Conservation (phyloP, 305 asterid genomes). For the Fraxinus sp. region DNA sequence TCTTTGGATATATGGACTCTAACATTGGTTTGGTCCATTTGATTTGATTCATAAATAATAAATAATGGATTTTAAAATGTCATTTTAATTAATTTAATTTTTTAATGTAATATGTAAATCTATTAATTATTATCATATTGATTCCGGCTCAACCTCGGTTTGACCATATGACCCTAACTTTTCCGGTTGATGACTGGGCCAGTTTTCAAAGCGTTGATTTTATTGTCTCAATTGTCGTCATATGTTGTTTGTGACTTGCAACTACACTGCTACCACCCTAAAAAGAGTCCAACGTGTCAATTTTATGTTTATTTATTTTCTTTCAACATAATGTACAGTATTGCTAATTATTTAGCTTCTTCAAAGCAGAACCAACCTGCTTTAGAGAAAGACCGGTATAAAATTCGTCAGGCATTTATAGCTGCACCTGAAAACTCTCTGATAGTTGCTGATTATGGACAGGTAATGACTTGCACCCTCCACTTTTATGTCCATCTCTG, state of each 20-base stretch:
- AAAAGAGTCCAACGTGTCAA: neutral
- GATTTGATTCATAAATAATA: neutral
- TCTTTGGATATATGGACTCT: neutral
- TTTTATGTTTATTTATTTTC: neutral
- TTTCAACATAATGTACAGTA: neutral
- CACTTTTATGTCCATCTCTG: neutral
- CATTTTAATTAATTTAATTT: neutral
- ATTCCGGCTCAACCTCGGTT: neutral
- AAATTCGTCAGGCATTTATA: conserved; percentile 94
- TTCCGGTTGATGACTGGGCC: neutral
- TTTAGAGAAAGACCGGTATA: conserved; percentile 96
- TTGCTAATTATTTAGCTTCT: conserved; percentile 20
- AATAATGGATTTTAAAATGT: neutral
- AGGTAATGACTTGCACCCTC: conserved; percentile 48
- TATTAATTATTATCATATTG: neutral
- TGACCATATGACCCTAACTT: neutral
- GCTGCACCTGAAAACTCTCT: conserved; percentile 94
- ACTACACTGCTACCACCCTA: neutral
- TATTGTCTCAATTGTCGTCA: neutral
- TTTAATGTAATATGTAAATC: neutral
- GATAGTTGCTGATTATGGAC: conserved; percentile 97
- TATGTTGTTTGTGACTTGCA: neutral
- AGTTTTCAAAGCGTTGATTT: neutral
- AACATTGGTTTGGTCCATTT: neutral
- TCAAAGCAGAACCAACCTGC: conserved; percentile 89